Evolutionary conservation across 306 rosid species (phyloP), one percentile per base, ranked within the genome.

Genomic region (Trifolium fragiferum): DNA sequence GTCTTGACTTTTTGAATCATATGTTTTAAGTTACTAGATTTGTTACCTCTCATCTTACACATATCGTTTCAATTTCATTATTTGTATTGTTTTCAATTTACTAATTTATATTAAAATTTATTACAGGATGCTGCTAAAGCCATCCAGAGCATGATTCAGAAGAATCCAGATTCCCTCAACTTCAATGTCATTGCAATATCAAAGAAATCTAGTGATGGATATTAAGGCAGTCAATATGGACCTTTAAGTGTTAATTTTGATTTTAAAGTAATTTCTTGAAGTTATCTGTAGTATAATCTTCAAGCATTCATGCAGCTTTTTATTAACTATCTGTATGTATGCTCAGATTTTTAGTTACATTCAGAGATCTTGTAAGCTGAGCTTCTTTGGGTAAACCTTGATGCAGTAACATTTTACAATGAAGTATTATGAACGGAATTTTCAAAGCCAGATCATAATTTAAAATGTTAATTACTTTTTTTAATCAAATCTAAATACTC

Each of bases 171-270:
- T 35, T 93, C 97, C 5, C 86, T 86, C 72, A 84, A 87, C 75
- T 93, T 93, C 86, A 93, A 93, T 73, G 97, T 93, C 74, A 93
- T 90, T 63, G 97, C 97, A 60, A 16, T 93, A 75, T 89, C 96
- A 6, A 93, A 89, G 93, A 93, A 85, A 77, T 51, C 69, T 1
- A 20, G 66, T 37, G 75, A 59, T 53, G 73, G 67, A 61, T 59
- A 33, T 47, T 70, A 44, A 76, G 72, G 76, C 46, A 54, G 38
- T 15, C 70, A 62, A 47, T 67, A 43, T 37, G 60, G 47, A 50
- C 32, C 32, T 61, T 46, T 50, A 13, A 5, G 68, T 18, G 43
- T 3, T 47, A 60, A n/a, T 60, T 30, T 14, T 15, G 53, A 32
- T 54, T 76, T 38, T 20, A 33, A 64, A 75, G 73, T 33, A 27